Conservation (phyloP, 176 grass and related monocot species). For the Juncus effusus region DNA sequence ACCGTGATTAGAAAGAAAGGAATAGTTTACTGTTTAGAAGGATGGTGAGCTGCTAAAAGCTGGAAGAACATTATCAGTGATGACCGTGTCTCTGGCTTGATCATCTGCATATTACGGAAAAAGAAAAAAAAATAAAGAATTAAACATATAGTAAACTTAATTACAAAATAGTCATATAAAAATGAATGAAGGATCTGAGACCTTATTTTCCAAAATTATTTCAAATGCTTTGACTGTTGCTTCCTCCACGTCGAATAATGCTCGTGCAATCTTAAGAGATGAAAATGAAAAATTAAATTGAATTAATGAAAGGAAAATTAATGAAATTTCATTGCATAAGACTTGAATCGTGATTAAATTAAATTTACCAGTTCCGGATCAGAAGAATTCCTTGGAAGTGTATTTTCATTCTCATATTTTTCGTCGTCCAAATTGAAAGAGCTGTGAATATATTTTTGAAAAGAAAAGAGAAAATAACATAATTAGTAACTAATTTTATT, state of each 20-base stretch:
- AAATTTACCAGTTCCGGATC: slow-evolving; percentile 61
- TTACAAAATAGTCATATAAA: neutral
- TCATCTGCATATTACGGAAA: slow-evolving; percentile 57
- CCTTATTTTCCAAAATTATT: slow-evolving; percentile 92
- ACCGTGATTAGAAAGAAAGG: slow-evolving; percentile 15
- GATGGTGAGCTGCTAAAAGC: slow-evolving; percentile 93
- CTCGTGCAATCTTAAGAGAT: slow-evolving; percentile 59
- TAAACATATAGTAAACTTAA: too few species aligned
- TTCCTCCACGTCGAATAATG: slow-evolving; percentile 94
- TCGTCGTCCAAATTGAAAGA: slow-evolving; percentile 88
- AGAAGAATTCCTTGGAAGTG: slow-evolving; percentile 55
- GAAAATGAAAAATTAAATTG: slow-evolving; percentile 26
- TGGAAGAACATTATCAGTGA: slow-evolving; percentile 85
- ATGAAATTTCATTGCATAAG: neutral
- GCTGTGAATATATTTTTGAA: slow-evolving; percentile 40
- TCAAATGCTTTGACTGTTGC: slow-evolving; percentile 75
- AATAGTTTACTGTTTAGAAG: slow-evolving; percentile 79
- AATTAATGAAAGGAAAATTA: neutral
- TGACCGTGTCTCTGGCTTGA: slow-evolving; percentile 66
- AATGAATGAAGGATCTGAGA: slow-evolving; percentile 28
- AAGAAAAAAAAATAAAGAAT: too few species aligned
- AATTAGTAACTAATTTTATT: too few species aligned
- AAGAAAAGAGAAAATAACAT: neutral
- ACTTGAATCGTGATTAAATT: slow-evolving; percentile 8
- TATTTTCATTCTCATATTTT: slow-evolving; percentile 85